Base-by-base conservation (phyloP, 2,329 filamentous ascomycete species). In the Pestalotiopsis sp. region DNA sequence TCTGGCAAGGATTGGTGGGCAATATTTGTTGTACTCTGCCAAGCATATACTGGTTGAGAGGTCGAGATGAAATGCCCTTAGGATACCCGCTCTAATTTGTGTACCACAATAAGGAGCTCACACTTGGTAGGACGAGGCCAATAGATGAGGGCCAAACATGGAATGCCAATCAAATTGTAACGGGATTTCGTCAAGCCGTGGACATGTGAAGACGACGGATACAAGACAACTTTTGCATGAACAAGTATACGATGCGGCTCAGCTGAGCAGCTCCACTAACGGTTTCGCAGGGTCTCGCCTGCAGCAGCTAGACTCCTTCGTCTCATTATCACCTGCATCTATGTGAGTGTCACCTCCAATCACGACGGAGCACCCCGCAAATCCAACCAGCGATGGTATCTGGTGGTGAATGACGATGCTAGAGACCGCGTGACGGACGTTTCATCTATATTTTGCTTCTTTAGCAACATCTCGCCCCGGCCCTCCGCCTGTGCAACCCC, bases 1-100 rank as follows among this genome's bases (percentile, higher is more conserved):
- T 56, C 27, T 41, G 23, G 64, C 64, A 66, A 60, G 64, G 27
- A 23, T 25, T 27, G 64, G 64, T 23, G 27, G 52, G 52, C 17
- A 59, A n/a, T 36, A 36, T 57, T 49, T 58, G 14, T 17, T 56
- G 56, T 66, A 66, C 56, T 41, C 64, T 38, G 36, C 52, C 13
- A 66, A 66, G 36, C 64, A 45, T 23, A 60, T 66, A 66, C 58
- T 66, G 52, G 58, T 66, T 41, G 49, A 59, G 27, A 45, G n/a
- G 31, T n/a, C 12, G 31, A 66, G 25, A 36, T 27, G 56, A 20
- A 39, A 27, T 38, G 31, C 25, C 39, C 20, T 31, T 58, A 31
- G 39, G 52, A 66, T 60, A 66, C 56, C 64, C 64, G 64, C 56
- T 57, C 17, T 27, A 39, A 45, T 41, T 59, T 59, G 11, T 58